These are phyloP conservation scores for Lasiosphaeris hirsuta DNA, from an alignment of 495 filamentous ascomycete genomes.

Conservation along the genomic window DNA sequence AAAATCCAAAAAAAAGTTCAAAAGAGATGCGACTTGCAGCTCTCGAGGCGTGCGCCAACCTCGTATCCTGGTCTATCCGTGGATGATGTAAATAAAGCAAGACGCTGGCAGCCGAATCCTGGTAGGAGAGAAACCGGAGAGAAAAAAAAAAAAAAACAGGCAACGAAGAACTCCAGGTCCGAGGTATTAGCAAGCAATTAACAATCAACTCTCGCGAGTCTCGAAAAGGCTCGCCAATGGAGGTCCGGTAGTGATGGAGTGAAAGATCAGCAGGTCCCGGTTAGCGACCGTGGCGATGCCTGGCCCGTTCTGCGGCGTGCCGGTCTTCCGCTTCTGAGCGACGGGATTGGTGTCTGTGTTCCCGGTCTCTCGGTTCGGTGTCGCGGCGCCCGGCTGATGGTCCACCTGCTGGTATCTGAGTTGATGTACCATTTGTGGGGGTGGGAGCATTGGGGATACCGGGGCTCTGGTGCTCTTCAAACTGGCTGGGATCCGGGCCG, in stretches of 20 bases:
- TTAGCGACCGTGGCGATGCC: constrained; percentile 30
- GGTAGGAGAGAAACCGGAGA: constrained; percentile 9
- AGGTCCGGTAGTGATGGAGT: constrained; percentile 8
- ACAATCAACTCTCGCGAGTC: constrained; percentile 17
- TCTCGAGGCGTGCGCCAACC: constrained; percentile 33
- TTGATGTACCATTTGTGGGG: constrained; percentile 19
- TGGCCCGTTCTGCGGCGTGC: constrained; percentile 24
- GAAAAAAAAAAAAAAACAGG: constrained; percentile 5
- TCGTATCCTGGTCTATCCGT: constrained; percentile 40
- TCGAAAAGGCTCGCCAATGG: constrained; percentile 7
- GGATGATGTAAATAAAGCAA: constrained; percentile 29
- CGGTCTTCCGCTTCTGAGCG: constrained; percentile 26
- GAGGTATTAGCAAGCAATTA: constrained; percentile 26
- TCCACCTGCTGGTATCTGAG: constrained; percentile 34
- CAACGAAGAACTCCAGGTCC: constrained; percentile 22
- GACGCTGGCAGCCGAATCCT: constrained; percentile 31
- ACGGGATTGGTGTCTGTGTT: constrained; percentile 21
- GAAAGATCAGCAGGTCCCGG: constrained; percentile 11
- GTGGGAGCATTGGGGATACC: constrained; percentile 15
- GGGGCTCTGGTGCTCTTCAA: constrained; percentile 25
- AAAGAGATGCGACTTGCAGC: constrained; percentile 47
- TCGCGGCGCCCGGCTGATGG: constrained; percentile 36
- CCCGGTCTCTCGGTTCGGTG: constrained; percentile 38
- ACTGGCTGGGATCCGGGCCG: constrained; percentile 25
- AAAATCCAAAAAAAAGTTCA: constrained; percentile 12